These are phyloP conservation scores for Paratinospora sagittata DNA, from an alignment of 164 flowering plant genomes.

Conservation along the genomic window DNA sequence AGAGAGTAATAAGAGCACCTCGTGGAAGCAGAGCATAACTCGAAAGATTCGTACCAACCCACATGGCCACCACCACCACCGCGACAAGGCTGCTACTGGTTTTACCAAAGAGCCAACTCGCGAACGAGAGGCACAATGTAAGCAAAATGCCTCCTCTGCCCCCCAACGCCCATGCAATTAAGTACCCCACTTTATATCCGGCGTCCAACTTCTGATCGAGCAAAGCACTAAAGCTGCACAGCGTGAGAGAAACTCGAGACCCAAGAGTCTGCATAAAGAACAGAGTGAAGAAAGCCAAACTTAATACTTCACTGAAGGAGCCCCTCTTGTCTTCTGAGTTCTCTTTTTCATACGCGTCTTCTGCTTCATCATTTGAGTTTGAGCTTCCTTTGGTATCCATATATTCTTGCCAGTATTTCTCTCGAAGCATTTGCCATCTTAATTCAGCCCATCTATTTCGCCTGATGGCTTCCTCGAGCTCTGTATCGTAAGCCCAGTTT, in stretches of 20 bases:
- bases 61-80: conserved; percentile 67
- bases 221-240: conserved; percentile 54
- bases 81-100: conserved; percentile 66
- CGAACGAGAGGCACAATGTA: conserved; percentile 63
- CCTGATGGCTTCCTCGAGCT: conserved; percentile 39
- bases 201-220: conserved; percentile 59
- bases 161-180: conserved; percentile 69
- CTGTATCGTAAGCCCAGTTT: conserved; percentile 29
- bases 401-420: conserved; percentile 36
- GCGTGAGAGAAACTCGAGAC: conserved; percentile 45
- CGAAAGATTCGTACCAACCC: conserved; percentile 64
- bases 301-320: conserved; percentile 57
- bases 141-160: conserved; percentile 74
- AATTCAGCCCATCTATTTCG: conserved; percentile 56
- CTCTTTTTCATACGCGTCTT: conserved; percentile 31
- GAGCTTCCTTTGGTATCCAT: conserved; percentile 20
- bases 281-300: conserved; percentile 46
- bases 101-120: conserved; percentile 83
- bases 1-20: conserved; percentile 70
- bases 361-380: conserved; percentile 25
- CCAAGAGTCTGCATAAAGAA: conserved; percentile 60
- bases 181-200: conserved; percentile 74
- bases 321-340: conserved; percentile 38
- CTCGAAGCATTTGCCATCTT: conserved; percentile 35
- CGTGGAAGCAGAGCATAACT: conserved; percentile 70